Conservation (phyloP, 1,139 yeast species). For the Protomyces gravidus region DNA sequence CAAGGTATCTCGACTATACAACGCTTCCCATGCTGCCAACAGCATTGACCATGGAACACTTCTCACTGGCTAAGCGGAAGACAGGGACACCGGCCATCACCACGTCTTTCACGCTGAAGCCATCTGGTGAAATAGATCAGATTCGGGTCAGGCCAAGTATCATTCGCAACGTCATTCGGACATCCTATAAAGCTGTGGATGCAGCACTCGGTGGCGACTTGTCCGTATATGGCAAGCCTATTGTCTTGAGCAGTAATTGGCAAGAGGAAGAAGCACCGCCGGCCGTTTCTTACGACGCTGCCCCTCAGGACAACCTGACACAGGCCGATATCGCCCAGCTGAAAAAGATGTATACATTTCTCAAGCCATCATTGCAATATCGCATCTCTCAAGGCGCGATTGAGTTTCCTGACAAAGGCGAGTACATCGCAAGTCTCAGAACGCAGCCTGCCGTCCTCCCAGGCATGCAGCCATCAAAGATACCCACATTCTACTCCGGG, state of each 20-base stretch:
- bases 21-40: constrained; percentile 69
- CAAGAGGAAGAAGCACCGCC: neutral
- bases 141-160: constrained; percentile 44
- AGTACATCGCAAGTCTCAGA: neutral
- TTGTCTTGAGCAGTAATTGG: neutral
- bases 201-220: constrained; percentile 16
- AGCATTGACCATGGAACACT: constrained; percentile 51
- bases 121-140: constrained; percentile 36
- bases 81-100: constrained; percentile 51
- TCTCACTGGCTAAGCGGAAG: constrained; percentile 47
- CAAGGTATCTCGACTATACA: constrained; percentile 71
- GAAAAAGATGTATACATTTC: constrained; percentile 33
- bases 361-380: neutral
- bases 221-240: neutral
- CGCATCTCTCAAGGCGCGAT: constrained; percentile 14
- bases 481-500: constrained; percentile 11
- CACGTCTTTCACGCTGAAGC: constrained; percentile 42
- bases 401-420: constrained; percentile 4
- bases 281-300: neutral
- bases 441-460: constrained; percentile 13
- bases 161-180: constrained; percentile 47
- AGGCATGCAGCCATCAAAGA: neutral
- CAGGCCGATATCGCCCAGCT: neutral
- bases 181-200: constrained; percentile 53
- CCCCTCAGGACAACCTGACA: neutral